These are phyloP conservation scores for Bidens hawaiensis DNA, from an alignment of 140 eudicot species.

Conservation along the genomic window DNA sequence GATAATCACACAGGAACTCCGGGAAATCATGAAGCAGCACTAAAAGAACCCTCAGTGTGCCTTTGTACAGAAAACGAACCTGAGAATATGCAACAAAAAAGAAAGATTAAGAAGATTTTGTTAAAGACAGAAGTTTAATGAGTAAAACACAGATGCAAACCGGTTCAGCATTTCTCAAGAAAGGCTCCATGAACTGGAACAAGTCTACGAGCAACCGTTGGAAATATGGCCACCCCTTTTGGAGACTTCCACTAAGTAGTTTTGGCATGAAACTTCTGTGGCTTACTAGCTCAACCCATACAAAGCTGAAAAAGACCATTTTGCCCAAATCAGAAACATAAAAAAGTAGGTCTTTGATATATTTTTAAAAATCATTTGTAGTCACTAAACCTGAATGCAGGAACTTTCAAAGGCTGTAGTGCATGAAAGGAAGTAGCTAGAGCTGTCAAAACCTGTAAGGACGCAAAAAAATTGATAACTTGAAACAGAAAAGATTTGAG, in stretches of 20 bases:
- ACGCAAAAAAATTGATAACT: no score
- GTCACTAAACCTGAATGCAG: no score
- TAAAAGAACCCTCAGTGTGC: slow-evolving; percentile 84
- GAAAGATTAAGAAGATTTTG: not conserved
- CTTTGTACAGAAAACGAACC: slow-evolving; percentile 91
- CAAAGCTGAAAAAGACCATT: no score
- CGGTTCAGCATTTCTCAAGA: slow-evolving; percentile 86
- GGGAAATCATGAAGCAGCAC: slow-evolving; percentile 99
- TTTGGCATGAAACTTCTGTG: slow-evolving; percentile 98
- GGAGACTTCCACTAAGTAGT: slow-evolving; percentile 70
- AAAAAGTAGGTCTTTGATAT: no score
- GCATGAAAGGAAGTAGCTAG: no score
- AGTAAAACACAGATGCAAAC: slow-evolving; percentile 33
- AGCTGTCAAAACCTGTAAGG: no score
- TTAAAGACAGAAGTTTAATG: not conserved
- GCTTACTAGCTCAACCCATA: slow-evolving; percentile 9
- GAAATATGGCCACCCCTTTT: slow-evolving; percentile 91
- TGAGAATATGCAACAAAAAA: no score
- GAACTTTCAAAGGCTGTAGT: no score
- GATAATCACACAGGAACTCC: slow-evolving; percentile 94
- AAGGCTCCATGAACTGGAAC: slow-evolving; percentile 94
- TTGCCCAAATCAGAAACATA: no score
- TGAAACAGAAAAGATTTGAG: no score
- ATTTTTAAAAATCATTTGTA: no score
- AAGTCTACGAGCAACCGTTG: slow-evolving; percentile 85